Evolutionary conservation across 2,329 filamentous ascomycete species (phyloP).

Genomic region (Fusarium nygamai): DNA sequence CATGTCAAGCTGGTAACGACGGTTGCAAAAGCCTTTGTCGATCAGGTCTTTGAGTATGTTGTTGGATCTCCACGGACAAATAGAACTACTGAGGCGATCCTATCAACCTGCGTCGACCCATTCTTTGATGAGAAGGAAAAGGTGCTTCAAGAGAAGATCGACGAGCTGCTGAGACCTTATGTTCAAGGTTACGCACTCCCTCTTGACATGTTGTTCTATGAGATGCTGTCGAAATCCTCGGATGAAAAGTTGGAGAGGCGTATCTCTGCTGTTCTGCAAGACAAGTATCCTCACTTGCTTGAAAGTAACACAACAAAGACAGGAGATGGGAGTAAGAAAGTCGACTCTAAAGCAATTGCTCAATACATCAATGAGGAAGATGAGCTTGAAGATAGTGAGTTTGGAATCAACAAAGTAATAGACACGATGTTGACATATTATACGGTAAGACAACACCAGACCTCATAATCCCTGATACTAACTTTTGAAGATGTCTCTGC

Average conservation of each 20-base stretch:
- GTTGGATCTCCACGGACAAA: constrained; percentile 30
- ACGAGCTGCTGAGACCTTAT: constrained; percentile 54
- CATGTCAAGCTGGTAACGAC: constrained; percentile 49
- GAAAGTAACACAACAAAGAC: not conserved
- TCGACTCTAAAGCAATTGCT: not conserved
- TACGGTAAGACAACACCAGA: constrained; percentile 43
- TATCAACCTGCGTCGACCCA: constrained; percentile 39
- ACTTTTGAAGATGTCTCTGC: constrained; percentile 50
- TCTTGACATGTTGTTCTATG: constrained; percentile 46
- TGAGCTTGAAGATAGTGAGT: constrained; percentile 32
- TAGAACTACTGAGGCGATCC: constrained; percentile 34
- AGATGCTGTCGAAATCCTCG: not conserved
- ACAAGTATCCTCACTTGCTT: not conserved
- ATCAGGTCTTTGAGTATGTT: constrained; percentile 49
- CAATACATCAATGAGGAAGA: not conserved
- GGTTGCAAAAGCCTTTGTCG: constrained; percentile 49
- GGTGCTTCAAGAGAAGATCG: constrained; percentile 45
- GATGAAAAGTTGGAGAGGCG: not conserved
- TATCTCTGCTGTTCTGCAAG: not conserved
- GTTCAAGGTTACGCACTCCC: constrained; percentile 42
- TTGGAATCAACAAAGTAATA: constrained; percentile 53
- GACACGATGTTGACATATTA: constrained; percentile 58
- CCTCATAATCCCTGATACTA: not conserved
- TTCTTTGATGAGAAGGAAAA: constrained; percentile 49
- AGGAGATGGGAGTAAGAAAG: not conserved